Evolutionary conservation across 2,329 filamentous ascomycete species (phyloP).

Genomic region (Teratosphaeria destructans): DNA sequence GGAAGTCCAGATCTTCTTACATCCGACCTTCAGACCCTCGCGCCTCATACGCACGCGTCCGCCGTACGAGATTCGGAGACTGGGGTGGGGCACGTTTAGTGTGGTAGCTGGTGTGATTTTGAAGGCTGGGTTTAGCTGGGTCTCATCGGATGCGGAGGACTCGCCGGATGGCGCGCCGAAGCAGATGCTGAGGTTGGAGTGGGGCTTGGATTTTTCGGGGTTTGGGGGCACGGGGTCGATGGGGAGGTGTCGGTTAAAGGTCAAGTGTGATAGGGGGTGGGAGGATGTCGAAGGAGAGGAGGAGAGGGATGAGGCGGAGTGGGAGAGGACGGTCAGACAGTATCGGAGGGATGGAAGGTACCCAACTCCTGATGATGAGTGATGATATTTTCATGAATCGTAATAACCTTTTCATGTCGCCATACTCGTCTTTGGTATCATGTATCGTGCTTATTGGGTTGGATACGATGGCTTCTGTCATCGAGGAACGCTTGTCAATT

Average conservation of each 20-base stretch:
- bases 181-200: slow-evolving; percentile 29
- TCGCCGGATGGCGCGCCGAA: slow-evolving; percentile 23
- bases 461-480: background rate
- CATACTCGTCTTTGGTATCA: background rate
- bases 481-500: background rate
- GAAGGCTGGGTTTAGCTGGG: slow-evolving; percentile 35
- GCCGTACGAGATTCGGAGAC: slow-evolving; percentile 31
- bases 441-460: background rate
- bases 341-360: slow-evolving; percentile 18
- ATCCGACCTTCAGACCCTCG: slow-evolving; percentile 33
- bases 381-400: background rate
- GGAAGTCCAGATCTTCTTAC: slow-evolving; percentile 32
- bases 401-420: background rate
- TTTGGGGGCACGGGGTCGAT: slow-evolving; percentile 28
- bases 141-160: slow-evolving; percentile 28
- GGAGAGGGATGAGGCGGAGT: slow-evolving; percentile 18
- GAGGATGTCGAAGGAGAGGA: slow-evolving; percentile 10
- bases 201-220: slow-evolving; percentile 33
- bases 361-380: slow-evolving; percentile 7
- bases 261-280: slow-evolving; percentile 24
- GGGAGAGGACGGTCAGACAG: slow-evolving; percentile 11
- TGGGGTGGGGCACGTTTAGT: slow-evolving; percentile 35
- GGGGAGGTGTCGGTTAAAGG: slow-evolving; percentile 30
- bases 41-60: slow-evolving; percentile 24
- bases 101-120: slow-evolving; percentile 31